These are phyloP conservation scores for Laguncularia racemosa DNA, from an alignment of 345 rosid genomes.

Conservation along the genomic window DNA sequence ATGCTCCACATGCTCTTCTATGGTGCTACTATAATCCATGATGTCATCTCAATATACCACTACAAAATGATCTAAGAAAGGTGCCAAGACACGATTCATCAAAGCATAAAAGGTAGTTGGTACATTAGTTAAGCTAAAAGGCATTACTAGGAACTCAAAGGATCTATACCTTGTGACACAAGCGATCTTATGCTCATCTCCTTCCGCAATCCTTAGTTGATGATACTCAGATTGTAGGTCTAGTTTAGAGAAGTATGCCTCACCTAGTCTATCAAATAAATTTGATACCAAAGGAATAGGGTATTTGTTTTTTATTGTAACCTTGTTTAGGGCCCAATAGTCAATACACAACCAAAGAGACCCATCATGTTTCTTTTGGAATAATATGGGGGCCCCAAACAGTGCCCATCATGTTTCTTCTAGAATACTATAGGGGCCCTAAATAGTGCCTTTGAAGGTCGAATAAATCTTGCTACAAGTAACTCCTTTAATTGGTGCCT, in stretches of 20 bases:
- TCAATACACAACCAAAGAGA: no score
- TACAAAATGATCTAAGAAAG: background rate
- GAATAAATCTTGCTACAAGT: no score
- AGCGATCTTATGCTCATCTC: conserved; percentile 4
- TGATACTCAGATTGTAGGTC: conserved; percentile 9
- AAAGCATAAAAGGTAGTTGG: conserved; percentile 1
- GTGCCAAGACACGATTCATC: background rate
- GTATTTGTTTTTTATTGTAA: no score
- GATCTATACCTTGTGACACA: conserved; percentile 1
- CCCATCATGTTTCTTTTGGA: no score
- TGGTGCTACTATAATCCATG: no score
- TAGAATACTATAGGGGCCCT: background rate
- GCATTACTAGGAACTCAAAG: conserved; percentile 4
- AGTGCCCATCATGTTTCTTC: conserved; percentile 1
- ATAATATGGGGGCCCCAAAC: conserved; percentile 6
- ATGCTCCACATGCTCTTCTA: no score
- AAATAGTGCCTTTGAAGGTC: conserved; percentile 1
- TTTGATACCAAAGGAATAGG: background rate
- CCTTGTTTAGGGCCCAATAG: no score
- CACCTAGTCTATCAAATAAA: conserved; percentile 1
- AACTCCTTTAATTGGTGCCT: no score
- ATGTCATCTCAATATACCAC: no score
- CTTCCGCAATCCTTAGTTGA: conserved; percentile 4
- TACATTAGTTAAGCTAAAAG: background rate
- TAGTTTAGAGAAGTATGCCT: background rate